Percentiles rank a stretch among this genome's conserved stretches.
These are phyloP conservation scores for Helichrysum umbraculigerum DNA, from an alignment of 129 eudicot species.

Conservation along the genomic window DNA sequence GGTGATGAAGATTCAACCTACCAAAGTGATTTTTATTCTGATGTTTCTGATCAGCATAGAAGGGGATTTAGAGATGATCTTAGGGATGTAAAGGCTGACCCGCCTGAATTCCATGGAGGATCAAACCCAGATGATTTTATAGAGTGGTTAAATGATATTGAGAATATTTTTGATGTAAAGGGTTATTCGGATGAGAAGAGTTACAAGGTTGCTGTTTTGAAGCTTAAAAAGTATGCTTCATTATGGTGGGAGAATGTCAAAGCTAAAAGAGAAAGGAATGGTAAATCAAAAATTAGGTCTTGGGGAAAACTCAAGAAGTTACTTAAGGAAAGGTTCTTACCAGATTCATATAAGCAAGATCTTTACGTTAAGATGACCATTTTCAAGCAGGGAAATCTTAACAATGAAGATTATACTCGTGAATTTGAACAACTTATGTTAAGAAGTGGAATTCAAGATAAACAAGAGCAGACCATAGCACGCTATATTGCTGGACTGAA, in stretches of 20 bases:
- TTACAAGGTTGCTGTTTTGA: background rate
- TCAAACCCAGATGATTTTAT: constrained; percentile 11
- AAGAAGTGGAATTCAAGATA: background rate
- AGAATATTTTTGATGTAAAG: constrained; percentile 14
- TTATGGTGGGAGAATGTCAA: constrained; percentile 16
- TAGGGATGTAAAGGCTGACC: background rate
- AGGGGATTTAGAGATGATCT: constrained; percentile 4
- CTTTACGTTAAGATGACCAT: background rate
- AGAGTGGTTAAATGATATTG: constrained; percentile 7
- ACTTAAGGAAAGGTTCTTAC: constrained; percentile 4
- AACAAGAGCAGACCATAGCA: no score
- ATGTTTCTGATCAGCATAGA: background rate
- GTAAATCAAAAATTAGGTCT: background rate
- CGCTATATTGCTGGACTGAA: no score
- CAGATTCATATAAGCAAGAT: background rate
- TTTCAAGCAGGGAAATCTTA: background rate
- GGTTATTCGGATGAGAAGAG: constrained; percentile 15
- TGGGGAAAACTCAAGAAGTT: constrained; percentile 4
- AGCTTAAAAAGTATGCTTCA: background rate
- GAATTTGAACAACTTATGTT: constrained; percentile 1
- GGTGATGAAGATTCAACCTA: background rate
- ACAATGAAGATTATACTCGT: constrained; percentile 10
- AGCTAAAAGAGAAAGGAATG: constrained; percentile 5
- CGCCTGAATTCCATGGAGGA: background rate
- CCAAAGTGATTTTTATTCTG: background rate